Evolutionary conservation across 306 rosid genomes (phyloP).

Genomic region (Lathyrus tuberosus): DNA sequence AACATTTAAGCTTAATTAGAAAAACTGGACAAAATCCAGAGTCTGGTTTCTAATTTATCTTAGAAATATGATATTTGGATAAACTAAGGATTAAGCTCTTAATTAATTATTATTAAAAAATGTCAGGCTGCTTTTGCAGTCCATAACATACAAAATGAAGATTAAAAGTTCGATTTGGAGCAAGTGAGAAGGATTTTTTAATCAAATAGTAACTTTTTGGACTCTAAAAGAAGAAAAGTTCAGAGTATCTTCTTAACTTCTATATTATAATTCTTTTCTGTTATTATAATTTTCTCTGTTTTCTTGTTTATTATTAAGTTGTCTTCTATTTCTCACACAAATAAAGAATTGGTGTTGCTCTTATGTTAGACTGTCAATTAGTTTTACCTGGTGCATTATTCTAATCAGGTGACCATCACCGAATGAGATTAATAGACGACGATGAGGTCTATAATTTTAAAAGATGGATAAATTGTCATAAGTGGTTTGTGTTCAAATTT

Average conservation of each 20-base stretch:
- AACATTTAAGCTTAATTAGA: conserved; percentile 24
- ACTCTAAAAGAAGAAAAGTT: conserved; percentile 11
- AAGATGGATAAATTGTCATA: conserved; percentile 20
- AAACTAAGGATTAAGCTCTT: conserved; percentile 17
- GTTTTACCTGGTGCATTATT: conserved; percentile 30
- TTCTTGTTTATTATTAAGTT: conserved; percentile 17
- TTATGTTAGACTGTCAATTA: conserved; percentile 13
- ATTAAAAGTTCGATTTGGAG: not conserved
- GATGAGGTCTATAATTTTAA: conserved; percentile 32
- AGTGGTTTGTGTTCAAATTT: conserved; percentile 23
- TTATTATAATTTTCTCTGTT: not conserved
- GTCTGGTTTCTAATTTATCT: conserved; percentile 20
- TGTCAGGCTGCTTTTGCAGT: conserved; percentile 23
- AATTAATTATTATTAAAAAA: conserved; percentile 13
- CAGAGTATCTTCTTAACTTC: conserved; percentile 19
- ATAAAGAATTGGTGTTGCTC: conserved; percentile 18
- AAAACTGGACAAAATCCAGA: conserved; percentile 17
- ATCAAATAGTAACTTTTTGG: not conserved
- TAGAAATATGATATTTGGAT: conserved; percentile 15
- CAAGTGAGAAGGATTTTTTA: not conserved
- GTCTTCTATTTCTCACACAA: conserved; percentile 19
- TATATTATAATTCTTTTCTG: conserved; percentile 17
- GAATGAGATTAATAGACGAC: conserved; percentile 4
- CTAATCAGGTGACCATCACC: conserved; percentile 13
- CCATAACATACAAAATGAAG: conserved; percentile 3